phyloP scores from a whole-genome alignment of 2,329 filamentous ascomycete species.

The Hypoxylon sp. region DNA sequence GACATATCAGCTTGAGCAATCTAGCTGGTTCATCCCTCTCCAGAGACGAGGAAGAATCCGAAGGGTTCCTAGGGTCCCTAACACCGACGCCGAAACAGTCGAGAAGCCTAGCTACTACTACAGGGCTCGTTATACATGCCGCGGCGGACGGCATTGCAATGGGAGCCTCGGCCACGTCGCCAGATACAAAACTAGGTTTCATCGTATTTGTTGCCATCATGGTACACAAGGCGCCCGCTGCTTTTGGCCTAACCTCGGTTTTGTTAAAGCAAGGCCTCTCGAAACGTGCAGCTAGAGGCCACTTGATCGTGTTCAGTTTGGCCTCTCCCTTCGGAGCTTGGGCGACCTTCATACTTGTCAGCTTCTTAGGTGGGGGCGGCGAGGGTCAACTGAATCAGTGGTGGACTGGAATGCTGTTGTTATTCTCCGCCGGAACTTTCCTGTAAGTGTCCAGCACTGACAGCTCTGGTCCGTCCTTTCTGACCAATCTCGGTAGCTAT shows the following conservation, averaged over 20 bases:
- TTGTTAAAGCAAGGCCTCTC: constrained; percentile 91
- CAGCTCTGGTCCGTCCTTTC: constrained; percentile 2
- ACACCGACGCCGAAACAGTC: constrained; percentile 69
- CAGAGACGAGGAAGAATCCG: constrained; percentile 66
- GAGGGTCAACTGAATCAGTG: constrained; percentile 76
- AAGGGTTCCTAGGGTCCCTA: constrained; percentile 70
- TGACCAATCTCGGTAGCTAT: constrained; percentile 69
- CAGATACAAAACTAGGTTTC: constrained; percentile 81
- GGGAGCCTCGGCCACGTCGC: constrained; percentile 84
- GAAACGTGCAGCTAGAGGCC: constrained; percentile 84
- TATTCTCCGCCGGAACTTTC: constrained; percentile 98
- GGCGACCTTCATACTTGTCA: constrained; percentile 83
- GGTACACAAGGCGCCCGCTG: constrained; percentile 96
- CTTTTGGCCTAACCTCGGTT: constrained; percentile 92
- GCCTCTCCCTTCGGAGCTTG: constrained; percentile 90
- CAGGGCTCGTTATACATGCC: constrained; percentile 95
- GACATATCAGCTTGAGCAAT: constrained; percentile 90
- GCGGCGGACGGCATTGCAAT: constrained; percentile 96
- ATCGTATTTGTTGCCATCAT: constrained; percentile 97
- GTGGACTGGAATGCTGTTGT: constrained; percentile 90
- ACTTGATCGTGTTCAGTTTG: constrained; percentile 90
- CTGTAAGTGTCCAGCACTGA: constrained; percentile 71
- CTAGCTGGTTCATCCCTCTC: constrained; percentile 68
- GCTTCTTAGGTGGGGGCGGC: constrained; percentile 74
- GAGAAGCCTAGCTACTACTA: constrained; percentile 83